Base-by-base conservation (phyloP, 2,329 filamentous ascomycete genomes). In the Ophiobolus disseminans region DNA sequence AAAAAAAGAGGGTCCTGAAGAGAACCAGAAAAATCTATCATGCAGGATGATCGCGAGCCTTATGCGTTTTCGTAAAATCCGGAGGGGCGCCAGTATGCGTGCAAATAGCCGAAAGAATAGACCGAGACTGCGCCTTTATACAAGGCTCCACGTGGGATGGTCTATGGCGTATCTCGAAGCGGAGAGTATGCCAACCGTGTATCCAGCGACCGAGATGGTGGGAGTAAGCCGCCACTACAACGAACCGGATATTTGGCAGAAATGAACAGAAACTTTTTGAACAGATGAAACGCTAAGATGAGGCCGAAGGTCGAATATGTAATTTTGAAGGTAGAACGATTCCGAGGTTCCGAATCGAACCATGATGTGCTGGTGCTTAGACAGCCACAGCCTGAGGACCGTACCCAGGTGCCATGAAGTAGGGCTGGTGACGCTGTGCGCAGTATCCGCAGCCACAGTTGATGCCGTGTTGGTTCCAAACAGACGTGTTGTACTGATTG, bases 401-500 rank as follows among this genome's bases (percentile, higher is more conserved):
- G 43, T 70, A 73, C 20, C 70, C 68, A 37, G 67, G 61, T 20
- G 69, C 63, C 72, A 73, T 73, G 53, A 72, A 70, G 59, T 73
- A 73, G 10, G 69, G 58, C 28, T 68, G 69, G 38, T 73, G 72
- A 42, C 70, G 63, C 45, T 69, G 70, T 20, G 64, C 64, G 32
- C 71, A 73, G 54, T 73, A 73, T 36, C 68, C 62, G 58, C 71
- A 74, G 53, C 63, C 65, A 54, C 72, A 73, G 54, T 67, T 72
- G 11, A 64, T 48, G 40, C 66, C 64, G 42, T 74, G 72, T 44
- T 66, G 66, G 55, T 70, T 72, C 70, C 71, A 74, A 20, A 60
- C 62, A 38, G 69, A 70, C 22, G 62, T 50, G 40, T 66, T 71
- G 57, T 72, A 74, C 58, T 69, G 69, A 8, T 63, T 51, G 21